Percentiles rank a stretch among this genome's conserved stretches.
Conservation (phyloP, 805 yeast species). For the Saturnispora dispora region DNA sequence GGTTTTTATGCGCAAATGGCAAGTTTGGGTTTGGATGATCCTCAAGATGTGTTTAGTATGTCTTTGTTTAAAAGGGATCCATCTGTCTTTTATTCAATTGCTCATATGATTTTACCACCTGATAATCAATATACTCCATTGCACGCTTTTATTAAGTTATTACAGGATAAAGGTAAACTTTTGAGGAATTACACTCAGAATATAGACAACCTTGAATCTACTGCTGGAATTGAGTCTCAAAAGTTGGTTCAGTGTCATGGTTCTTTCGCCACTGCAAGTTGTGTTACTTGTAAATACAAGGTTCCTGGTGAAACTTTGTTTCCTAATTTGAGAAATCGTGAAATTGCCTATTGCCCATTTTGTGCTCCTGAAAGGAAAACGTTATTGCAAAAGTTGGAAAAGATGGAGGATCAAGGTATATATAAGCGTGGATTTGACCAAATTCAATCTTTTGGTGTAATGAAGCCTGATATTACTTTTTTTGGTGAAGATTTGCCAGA, state of each 20-base stretch:
- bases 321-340: constrained; percentile 46
- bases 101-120: constrained; percentile 77
- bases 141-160: constrained; percentile 66
- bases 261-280: constrained; percentile 80
- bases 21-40: constrained; percentile 67
- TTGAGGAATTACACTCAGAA: constrained; percentile 85
- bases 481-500: constrained; percentile 80
- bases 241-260: constrained; percentile 87
- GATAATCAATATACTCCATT: constrained; percentile 59
- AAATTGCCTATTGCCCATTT: constrained; percentile 64
- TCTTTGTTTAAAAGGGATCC: constrained; percentile 70
- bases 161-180: constrained; percentile 69
- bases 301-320: constrained; percentile 60
- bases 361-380: constrained; percentile 41
- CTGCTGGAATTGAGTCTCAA: constrained; percentile 61
- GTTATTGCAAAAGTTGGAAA: constrained; percentile 22
- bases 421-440: constrained; percentile 22
- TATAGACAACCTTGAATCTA: constrained; percentile 78
- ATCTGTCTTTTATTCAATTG: constrained; percentile 72
- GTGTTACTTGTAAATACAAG: constrained; percentile 63
- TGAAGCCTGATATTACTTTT: constrained; percentile 89
- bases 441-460: constrained; percentile 59
- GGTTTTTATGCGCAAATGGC: constrained; percentile 71
- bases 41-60: constrained; percentile 82
- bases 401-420: constrained; percentile 23